Evolutionary conservation across 495 filamentous ascomycete genomes (phyloP), one percentile per base, ranked within the genome.

Genomic region (Friedmanniomyces endolithicus): DNA sequence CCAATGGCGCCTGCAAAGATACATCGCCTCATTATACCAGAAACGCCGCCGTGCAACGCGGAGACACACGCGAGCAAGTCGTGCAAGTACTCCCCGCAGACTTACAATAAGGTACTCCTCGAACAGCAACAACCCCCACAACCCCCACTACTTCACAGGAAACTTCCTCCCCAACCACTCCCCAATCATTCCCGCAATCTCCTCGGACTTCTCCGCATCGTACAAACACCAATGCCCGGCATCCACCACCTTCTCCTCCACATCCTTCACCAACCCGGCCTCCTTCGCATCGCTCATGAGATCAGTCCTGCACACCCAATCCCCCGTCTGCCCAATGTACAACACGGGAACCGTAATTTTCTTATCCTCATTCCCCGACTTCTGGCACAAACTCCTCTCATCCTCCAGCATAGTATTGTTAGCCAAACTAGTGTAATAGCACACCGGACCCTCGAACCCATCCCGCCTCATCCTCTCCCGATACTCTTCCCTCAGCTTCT

Each of bases 181-280:
- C 9, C 16, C 47, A 43, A 60, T 47, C 12, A 52, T 2, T 17
- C 47, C 53, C 1, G 33, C 34, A 11, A 62, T 27, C 59, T 59
- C 59, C 22, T 27, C 24, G 9, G 59, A 56, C 22, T 50, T 55
- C 59, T 58, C 37, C 37, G 37, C 17, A 41, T 41, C 55, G 24
- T 47, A 54, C 45, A 55, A 35, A 22, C 39, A 31, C 59, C 59
- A 62, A 50, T 62, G 59, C 31, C 50, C 59, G 17, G 41, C 45
- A 3, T 59, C 45, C n/a, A 62, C 29, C 14, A 53, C 51, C 45
- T 50, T 46, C 41, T 49, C 50, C 31, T 46, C 46, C 14, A 59
- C 11, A 25, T 59, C 53, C 33, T 35, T 8, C 33, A 58, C 17
- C 40, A 62, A 33, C 19, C 47, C 50, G 7, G 16, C 2, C 25